Evolutionary conservation across 2,329 filamentous ascomycete species (phyloP).

Genomic region (Fusarium newnesense): DNA sequence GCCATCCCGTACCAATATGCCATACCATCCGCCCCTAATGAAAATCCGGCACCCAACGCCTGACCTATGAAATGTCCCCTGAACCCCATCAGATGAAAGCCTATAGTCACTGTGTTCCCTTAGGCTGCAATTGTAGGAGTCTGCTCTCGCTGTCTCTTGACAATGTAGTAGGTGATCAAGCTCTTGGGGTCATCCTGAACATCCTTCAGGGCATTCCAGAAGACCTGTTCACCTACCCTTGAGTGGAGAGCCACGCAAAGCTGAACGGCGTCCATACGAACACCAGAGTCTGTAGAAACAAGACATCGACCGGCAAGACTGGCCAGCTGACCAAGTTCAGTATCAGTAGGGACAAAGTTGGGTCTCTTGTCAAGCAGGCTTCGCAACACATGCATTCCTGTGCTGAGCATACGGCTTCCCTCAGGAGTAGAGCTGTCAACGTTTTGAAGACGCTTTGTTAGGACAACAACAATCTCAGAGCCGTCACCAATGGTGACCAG

Average conservation of each 20-base stretch:
- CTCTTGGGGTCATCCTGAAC: slow-evolving; percentile 79
- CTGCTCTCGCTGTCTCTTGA: slow-evolving; percentile 72
- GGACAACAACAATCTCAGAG: slow-evolving; percentile 66
- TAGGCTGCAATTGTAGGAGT: slow-evolving; percentile 23
- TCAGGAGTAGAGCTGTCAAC: slow-evolving; percentile 55
- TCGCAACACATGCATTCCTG: slow-evolving; percentile 72
- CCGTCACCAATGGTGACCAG: slow-evolving; percentile 74
- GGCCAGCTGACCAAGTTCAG: slow-evolving; percentile 63
- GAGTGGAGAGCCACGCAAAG: slow-evolving; percentile 79
- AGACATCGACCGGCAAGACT: slow-evolving; percentile 66
- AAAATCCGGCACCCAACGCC: slow-evolving; percentile 41
- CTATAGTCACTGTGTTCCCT: not conserved
- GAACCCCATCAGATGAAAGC: slow-evolving; percentile 6
- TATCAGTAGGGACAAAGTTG: slow-evolving; percentile 60
- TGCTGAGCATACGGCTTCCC: slow-evolving; percentile 65
- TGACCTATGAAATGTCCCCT: not conserved
- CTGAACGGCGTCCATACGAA: slow-evolving; percentile 80
- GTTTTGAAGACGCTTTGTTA: slow-evolving; percentile 59
- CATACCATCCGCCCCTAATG: slow-evolving; percentile 4
- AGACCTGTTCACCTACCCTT: slow-evolving; percentile 66
- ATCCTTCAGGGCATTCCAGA: slow-evolving; percentile 74
- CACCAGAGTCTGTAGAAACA: slow-evolving; percentile 69
- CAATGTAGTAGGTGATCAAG: slow-evolving; percentile 83
- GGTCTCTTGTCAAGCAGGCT: slow-evolving; percentile 64
- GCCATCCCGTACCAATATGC: slow-evolving; percentile 11